Base-by-base conservation (phyloP, 768 basidiomycete genomes). In the Lepiota subincarnata region DNA sequence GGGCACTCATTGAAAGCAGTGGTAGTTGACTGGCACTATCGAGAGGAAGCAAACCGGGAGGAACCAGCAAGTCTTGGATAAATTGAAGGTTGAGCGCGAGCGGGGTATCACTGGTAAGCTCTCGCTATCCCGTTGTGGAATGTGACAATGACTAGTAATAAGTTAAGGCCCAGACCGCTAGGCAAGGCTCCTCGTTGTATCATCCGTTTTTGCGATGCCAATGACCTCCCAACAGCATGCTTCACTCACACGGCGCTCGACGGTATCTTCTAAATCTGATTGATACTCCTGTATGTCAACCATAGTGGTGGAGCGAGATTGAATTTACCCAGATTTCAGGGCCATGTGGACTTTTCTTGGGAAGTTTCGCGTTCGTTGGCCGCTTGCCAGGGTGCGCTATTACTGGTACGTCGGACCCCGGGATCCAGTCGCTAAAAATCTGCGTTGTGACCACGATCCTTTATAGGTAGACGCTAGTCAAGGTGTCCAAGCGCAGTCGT, bases 331-430 rank as follows among this genome's bases (percentile, higher is more conserved):
- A 10, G 20, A 52, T 53, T 12, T 6, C 58, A 89, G 82, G 95
- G 97, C 1, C 97, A 99, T 70, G 97, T 98, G 35, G 97, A 99
- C 73, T 99, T 99, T 70, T 82, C 92, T 54, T 97, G 93, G 85
- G 96, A 98, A 69, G 92, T 99, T 31, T 88, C 92, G 13, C 82
- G 97, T 44, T 93, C 91, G 22, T 71, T 98, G 37, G 86, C 92
- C 3, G 93, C 96, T 28, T 97, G 90, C 59, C 91, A 99, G 72
- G 97, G 97, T 7, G 96, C 92, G 8, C 66, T 86, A 38, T 66
- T 86, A 35, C 71, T 82, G n/a, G 80, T 81, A 62, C 18, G 56
- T 47, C 26, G 4, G 4, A 14, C 10, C 38, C 24, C 37, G 11
- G 54, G 67, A 61, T 20, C 11, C 6, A 35, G 50, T 18, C 46